These are phyloP conservation scores for Penicillium sp. DNA, from an alignment of 2,329 filamentous ascomycete species.

Conservation along the genomic window DNA sequence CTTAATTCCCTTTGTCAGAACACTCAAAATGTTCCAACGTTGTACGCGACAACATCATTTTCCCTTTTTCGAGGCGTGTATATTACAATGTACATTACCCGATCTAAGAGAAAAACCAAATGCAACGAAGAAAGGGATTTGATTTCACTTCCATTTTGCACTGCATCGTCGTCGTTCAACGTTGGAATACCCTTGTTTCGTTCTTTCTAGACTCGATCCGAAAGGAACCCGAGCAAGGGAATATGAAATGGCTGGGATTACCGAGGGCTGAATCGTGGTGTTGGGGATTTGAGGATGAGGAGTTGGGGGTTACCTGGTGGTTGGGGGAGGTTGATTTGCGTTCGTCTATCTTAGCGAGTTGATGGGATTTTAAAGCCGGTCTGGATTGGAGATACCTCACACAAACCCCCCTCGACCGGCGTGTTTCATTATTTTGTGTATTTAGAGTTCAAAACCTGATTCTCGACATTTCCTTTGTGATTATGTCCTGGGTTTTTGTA, in stretches of 20 bases:
- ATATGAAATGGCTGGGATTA: not conserved
- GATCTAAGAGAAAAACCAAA: conserved; percentile 32
- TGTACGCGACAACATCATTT: conserved; percentile 25
- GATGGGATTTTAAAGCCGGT: conserved; percentile 31
- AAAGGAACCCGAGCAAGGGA: conserved; percentile 10
- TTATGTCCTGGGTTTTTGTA: not conserved
- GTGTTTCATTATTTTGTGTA: conserved; percentile 42
- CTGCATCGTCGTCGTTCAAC: not conserved
- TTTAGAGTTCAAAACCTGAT: conserved; percentile 43
- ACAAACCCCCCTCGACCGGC: conserved; percentile 23
- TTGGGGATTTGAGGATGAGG: not conserved
- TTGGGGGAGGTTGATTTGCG: not conserved
- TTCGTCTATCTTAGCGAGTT: conserved; percentile 24
- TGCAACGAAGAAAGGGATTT: conserved; percentile 21
- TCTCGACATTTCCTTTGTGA: conserved; percentile 28
- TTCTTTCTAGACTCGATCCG: conserved; percentile 10
- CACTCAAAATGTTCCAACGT: conserved; percentile 7
- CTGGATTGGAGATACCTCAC: conserved; percentile 22
- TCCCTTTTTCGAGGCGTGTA: conserved; percentile 42
- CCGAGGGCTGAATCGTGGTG: not conserved
- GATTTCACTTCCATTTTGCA: conserved; percentile 15
- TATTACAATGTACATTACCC: conserved; percentile 44
- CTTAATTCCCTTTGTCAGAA: conserved; percentile 30
- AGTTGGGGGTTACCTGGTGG: not conserved
- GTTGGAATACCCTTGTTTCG: not conserved